Base-by-base conservation (phyloP, 139 green algal species). In the Micractinium conductrix region DNA sequence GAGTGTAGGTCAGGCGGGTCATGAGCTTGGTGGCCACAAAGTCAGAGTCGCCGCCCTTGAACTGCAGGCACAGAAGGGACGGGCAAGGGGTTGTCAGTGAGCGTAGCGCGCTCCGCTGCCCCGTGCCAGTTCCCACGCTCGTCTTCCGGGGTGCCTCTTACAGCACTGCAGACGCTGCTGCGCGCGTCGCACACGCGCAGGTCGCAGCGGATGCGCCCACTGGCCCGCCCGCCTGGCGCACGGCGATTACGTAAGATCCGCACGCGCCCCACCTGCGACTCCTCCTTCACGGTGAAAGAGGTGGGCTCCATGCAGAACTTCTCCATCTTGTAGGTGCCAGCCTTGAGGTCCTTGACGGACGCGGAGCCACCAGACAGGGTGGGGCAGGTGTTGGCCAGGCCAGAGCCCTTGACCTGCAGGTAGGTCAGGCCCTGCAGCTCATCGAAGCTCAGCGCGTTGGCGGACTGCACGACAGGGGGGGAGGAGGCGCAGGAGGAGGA, bases 271-370 rank as follows among this genome's bases (percentile, higher is more conserved):
- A 75, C 81, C 74, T 95, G 89, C 16, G 87, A 92, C 73, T 96
- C 94, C 87, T 97, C 94, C 94, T 98, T 98, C 28, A 98, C 95
- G 22, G 90, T 97, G 93, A 98, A 96, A 55, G 88, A 94, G 80
- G 97, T 99, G 80, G 97, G 97, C 96, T 99, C 97, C 90, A 99
- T 93, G 96, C 97, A 99, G 86, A 99, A 96, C 89, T 98, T 98
- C 30, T 94, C 79, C 45, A 99, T 55, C 84, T 91, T 95, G 96
- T 99, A 99, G 85, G 90, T 93, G 83, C 97, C 96, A 33, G 94
- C 70, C 92, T 97, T 96, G 55, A 99, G 76, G 82, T 95, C 93
- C 87, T 95, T 96, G 53, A 95, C 85, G 87, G 96, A 91, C 73
- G 91, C 92, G 58, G 90, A 92, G 79, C 95, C 95, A 24, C 60